Evolutionary conservation across 2,329 filamentous ascomycete genomes (phyloP), one percentile per base, ranked within the genome.

Genomic region (Monosporascus sp.): DNA sequence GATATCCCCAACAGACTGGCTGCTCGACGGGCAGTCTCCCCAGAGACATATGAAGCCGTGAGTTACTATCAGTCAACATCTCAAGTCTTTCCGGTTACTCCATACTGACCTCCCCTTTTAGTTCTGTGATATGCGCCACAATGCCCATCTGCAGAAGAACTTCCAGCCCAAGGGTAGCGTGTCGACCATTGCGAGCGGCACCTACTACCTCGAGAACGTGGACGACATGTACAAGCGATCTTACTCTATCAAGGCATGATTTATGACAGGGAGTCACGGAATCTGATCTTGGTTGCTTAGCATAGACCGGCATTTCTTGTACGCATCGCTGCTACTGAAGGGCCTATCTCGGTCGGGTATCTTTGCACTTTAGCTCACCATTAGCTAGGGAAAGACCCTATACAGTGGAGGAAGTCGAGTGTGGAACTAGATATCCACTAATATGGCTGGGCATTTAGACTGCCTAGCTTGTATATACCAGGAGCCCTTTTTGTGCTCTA

Each of bases 221-320:
- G 89, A 94, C 67, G 88, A 90, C 64, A 91, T 91, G 88, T 94
- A 89, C 85, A 86, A 88, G 77, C 84, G 89, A 65, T 81, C 82
- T 69, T 94, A 94, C 74, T 74, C 79, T 53, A 70, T 92, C 75
- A 89, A 92, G 81, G 85, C 80, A 71, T 92, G 82, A 60, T 49
- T 35, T 20, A 31, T 41, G 53, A 45, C 52, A 51, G 58, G 16
- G 53, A 58, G 54, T 43, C 47, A 59, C 54, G 56, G 58, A 56
- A 46, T 56, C 52, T 50, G 46, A 60, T 58, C 52, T 56, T 58
- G 54, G 52, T 63, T 63, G 31, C 49, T 50, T 51, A 47, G 48
- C 37, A 61, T 65, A 65, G 60, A 63, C 58, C 50, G 54, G 59
- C 55, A 60, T 57, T 53, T 51, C 31, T 31, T 35, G 31, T 14